Evolutionary conservation across 306 rosid genomes (phyloP), one percentile per base, ranked within the genome.

Genomic region (Leucaena leucocephala): DNA sequence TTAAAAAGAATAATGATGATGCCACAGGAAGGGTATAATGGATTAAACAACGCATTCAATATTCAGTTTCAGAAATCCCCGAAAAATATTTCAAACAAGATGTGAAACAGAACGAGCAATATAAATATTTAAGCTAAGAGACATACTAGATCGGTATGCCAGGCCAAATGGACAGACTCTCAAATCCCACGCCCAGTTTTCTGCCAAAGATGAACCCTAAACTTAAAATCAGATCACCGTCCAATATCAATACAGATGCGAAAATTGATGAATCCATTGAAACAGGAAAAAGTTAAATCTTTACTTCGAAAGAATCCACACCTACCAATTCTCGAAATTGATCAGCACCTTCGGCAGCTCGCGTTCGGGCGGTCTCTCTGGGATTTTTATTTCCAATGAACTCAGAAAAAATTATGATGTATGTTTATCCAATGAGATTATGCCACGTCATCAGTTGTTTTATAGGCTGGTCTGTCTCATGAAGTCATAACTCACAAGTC

Each of bases 361-460:
- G 34, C 21, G 10, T 46, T 49, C 57, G 27, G 27, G 27, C 27
- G 17, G 33, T 12, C 42, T 82, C 57, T 76, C 65, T 68, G 17
- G 8, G 69, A 68, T 54, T 74, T 65, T 49, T 65, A 40, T 57
- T 21, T 74, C 38, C 7, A 16, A 15, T 52, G 34, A 70, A 19
- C 3, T 52, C 13, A 44, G 22, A 0, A 4, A 50, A 48, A n/a
- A 7, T 2, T 21, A 79, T 87, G 91, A 88, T 87, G 95, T 87
- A 74, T 14, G 68, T 59, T 0, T 22, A 57, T 0, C 92, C 87
- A 90, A 87, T 45, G n/a, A 74, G 9, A 2, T 8, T 27, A 5
- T 36, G 84, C 84, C 95, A 90, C 89, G 85, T 88, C 16, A 3
- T 1, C 2, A 6, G 2, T 54, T 72, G 35, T 27, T 27, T 27